Evolutionary conservation across 306 rosid species (phyloP).

Genomic region (Trichosanthes truncata): DNA sequence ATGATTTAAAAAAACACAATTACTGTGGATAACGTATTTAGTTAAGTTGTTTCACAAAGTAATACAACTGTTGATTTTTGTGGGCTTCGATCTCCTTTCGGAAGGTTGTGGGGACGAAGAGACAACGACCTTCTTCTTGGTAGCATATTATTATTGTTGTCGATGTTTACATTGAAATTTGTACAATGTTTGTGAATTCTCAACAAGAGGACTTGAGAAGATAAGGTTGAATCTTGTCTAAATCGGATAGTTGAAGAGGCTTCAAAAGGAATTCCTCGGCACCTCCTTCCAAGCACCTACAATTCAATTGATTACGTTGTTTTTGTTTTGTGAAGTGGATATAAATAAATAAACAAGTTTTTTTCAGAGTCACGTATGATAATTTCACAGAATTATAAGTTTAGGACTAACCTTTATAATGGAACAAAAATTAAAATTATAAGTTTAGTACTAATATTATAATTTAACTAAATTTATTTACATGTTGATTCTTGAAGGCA

Average conservation of each 20-base stretch:
- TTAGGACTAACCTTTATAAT: too few species aligned
- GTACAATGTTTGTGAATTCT: background rate
- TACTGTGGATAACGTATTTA: too few species aligned
- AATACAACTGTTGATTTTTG: slow-evolving; percentile 26
- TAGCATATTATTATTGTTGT: slow-evolving; percentile 4
- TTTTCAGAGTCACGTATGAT: too few species aligned
- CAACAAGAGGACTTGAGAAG: slow-evolving; percentile 7
- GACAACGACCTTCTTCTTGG: slow-evolving; percentile 47
- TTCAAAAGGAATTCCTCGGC: slow-evolving; percentile 82
- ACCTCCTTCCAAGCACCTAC: slow-evolving; percentile 84
- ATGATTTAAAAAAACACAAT: too few species aligned
- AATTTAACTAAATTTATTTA: background rate
- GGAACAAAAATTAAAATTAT: too few species aligned
- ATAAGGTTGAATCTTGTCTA: slow-evolving; percentile 56
- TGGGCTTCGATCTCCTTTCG: slow-evolving; percentile 55
- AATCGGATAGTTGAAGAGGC: slow-evolving; percentile 67
- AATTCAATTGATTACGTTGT: background rate
- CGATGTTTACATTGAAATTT: slow-evolving; percentile 9
- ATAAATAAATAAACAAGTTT: background rate
- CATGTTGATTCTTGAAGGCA: slow-evolving; percentile 83
- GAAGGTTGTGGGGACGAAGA: slow-evolving; percentile 33
- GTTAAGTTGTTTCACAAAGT: too few species aligned
- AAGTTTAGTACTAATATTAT: too few species aligned
- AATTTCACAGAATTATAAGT: too few species aligned
- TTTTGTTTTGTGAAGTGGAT: background rate